Percentiles rank a stretch among this genome's conserved stretches.
Evolutionary conservation across 2,329 filamentous ascomycete genomes (phyloP).

Genomic region (Xylaria sp.): DNA sequence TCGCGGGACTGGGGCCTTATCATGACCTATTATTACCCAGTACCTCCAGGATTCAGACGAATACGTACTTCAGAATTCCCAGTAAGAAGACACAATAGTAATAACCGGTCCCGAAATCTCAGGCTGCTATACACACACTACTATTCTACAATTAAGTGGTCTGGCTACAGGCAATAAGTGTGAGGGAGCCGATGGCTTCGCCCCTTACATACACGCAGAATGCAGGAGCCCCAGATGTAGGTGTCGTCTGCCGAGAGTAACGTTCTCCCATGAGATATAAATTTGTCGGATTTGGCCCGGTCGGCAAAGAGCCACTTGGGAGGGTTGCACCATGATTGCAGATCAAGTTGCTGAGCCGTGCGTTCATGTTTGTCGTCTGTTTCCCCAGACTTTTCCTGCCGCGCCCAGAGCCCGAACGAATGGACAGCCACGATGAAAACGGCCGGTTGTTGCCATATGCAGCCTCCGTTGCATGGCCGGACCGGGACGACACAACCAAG

Average conservation of each 20-base stretch:
- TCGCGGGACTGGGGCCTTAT: conserved; percentile 14
- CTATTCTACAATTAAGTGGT: not conserved
- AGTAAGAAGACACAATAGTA: not conserved
- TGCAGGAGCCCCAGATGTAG: conserved; percentile 23
- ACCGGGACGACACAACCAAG: conserved; percentile 26
- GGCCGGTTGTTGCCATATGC: conserved; percentile 22
- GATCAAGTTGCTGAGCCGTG: conserved; percentile 25
- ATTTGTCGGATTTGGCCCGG: conserved; percentile 31
- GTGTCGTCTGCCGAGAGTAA: conserved; percentile 31
- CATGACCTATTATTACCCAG: conserved; percentile 7
- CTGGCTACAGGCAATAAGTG: not conserved
- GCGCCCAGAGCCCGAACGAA: conserved; percentile 25
- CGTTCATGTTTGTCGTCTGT: conserved; percentile 23
- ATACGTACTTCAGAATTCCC: not conserved
- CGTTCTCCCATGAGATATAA: conserved; percentile 18
- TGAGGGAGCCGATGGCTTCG: conserved; percentile 4
- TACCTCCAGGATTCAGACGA: not conserved
- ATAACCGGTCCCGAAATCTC: not conserved
- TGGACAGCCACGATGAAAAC: conserved; percentile 18
- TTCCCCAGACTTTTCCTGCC: conserved; percentile 38
- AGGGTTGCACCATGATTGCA: conserved; percentile 30
- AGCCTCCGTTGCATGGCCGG: conserved; percentile 24
- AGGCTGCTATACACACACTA: not conserved
- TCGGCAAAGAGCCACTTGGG: conserved; percentile 25
- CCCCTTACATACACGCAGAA: conserved; percentile 16